phyloP scores from a whole-genome alignment of 768 basidiomycete genomes.

The Jaapia argillacea region DNA sequence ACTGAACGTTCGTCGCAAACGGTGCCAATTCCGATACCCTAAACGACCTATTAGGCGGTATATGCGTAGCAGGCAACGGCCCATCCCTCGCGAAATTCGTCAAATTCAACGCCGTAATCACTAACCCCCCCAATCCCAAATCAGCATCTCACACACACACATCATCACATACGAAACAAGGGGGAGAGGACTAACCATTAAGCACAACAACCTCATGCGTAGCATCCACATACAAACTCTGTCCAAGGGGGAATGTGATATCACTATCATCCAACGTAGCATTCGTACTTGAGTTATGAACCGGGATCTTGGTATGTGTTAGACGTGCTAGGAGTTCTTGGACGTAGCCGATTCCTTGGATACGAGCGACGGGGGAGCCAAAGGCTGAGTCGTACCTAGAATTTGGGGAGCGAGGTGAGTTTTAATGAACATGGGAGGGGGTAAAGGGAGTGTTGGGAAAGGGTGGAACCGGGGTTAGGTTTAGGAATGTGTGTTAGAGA shows the following conservation, averaged over 20 bases:
- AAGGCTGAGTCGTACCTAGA: slow-evolving; percentile 65
- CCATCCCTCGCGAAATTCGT: slow-evolving; percentile 63
- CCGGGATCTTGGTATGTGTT: slow-evolving; percentile 58
- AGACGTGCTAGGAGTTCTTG: slow-evolving; percentile 80
- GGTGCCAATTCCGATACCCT: slow-evolving; percentile 71
- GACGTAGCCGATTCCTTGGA: slow-evolving; percentile 70
- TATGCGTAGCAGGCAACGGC: slow-evolving; percentile 66
- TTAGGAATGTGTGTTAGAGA: too few species aligned
- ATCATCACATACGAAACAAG: slow-evolving; percentile 5
- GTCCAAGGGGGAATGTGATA: slow-evolving; percentile 59
- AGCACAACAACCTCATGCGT: slow-evolving; percentile 88
- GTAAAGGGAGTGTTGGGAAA: slow-evolving; percentile 3
- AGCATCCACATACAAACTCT: slow-evolving; percentile 78
- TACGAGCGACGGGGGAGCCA: slow-evolving; percentile 71
- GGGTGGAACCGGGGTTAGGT: too few species aligned
- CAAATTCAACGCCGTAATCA: slow-evolving; percentile 80
- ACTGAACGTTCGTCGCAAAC: slow-evolving; percentile 82
- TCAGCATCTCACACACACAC: background rate
- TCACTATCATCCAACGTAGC: slow-evolving; percentile 63
- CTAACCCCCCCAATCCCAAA: slow-evolving; percentile 22
- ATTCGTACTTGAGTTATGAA: slow-evolving; percentile 78
- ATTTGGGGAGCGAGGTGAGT: slow-evolving; percentile 7
- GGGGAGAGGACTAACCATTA: slow-evolving; percentile 41
- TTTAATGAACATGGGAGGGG: slow-evolving; percentile 1
- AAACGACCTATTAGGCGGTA: slow-evolving; percentile 57